These are phyloP conservation scores for Acacia crassicarpa DNA, from an alignment of 306 rosid species.

Conservation along the genomic window DNA sequence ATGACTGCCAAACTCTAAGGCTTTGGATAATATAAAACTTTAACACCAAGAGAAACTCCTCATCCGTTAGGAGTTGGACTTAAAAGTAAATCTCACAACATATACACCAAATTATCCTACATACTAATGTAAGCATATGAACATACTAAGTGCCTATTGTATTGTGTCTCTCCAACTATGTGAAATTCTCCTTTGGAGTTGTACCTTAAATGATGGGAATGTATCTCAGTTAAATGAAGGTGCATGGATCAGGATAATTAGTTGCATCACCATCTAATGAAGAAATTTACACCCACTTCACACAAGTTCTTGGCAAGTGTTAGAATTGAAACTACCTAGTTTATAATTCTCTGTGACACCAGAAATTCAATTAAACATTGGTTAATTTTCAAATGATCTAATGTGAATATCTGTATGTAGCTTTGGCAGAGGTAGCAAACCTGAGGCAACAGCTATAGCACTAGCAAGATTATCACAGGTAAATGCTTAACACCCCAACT, in stretches of 20 bases:
- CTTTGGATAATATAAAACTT: too few relatives aligned
- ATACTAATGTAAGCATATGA: not conserved
- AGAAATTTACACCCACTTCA: not conserved
- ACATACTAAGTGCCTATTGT: not conserved
- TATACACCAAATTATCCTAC: not conserved
- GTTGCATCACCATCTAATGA: not conserved
- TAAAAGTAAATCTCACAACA: not conserved
- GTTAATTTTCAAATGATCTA: slow-evolving; percentile 10
- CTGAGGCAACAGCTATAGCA: slow-evolving; percentile 71
- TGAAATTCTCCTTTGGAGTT: not conserved
- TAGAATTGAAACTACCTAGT: not conserved
- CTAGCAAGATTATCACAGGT: slow-evolving; percentile 84
- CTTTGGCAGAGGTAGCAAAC: slow-evolving; percentile 75
- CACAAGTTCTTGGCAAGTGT: not conserved
- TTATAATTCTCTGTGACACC: not conserved
- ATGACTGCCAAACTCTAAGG: too few relatives aligned
- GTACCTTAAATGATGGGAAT: not conserved
- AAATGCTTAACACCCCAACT: slow-evolving; percentile 13
- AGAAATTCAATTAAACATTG: not conserved
- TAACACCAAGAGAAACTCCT: too few relatives aligned
- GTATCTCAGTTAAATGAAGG: too few relatives aligned
- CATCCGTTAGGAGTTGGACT: not conserved
- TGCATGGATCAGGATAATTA: not conserved
- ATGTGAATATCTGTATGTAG: slow-evolving; percentile 41
- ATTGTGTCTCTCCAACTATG: not conserved